A percentile compares a stretch with the other conserved stretches of the same genome.
Evolutionary conservation across 1,284 basidiomycete species (phyloP).

Genomic region (Wallemia ichthyophaga): DNA sequence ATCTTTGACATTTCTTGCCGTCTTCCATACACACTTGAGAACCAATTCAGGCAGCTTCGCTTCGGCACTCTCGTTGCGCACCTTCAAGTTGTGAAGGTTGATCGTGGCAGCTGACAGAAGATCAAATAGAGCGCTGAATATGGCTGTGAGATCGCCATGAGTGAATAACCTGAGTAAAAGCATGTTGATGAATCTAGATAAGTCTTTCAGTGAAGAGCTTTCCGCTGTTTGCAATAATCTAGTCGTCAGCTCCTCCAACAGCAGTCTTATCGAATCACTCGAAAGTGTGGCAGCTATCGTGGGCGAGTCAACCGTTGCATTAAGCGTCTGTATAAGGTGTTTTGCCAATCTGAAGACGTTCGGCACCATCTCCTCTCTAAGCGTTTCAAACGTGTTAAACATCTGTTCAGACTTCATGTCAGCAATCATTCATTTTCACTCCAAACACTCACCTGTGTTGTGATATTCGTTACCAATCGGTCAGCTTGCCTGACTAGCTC

Average conservation of each 20-base stretch:
- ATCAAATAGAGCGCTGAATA: slow-evolving; percentile 58
- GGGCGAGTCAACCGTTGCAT: slow-evolving; percentile 62
- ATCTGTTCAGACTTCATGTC: slow-evolving; percentile 27
- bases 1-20: slow-evolving; percentile 74
- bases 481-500: slow-evolving; percentile 24
- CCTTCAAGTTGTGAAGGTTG: slow-evolving; percentile 43
- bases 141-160: slow-evolving; percentile 61
- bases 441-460: slow-evolving; percentile 3
- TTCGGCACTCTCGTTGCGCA: slow-evolving; percentile 39
- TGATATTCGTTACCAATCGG: slow-evolving; percentile 3
- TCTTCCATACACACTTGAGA: slow-evolving; percentile 94
- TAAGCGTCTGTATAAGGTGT: slow-evolving; percentile 76
- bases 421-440: slow-evolving; percentile 2
- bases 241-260: slow-evolving; percentile 61
- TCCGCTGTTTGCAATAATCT: slow-evolving; percentile 76
- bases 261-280: slow-evolving; percentile 39
- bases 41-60: slow-evolving; percentile 84
- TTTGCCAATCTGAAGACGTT: slow-evolving; percentile 72
- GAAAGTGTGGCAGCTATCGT: slow-evolving; percentile 51
- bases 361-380: slow-evolving; percentile 23
- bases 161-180: slow-evolving; percentile 80
- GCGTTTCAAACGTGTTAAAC: slow-evolving; percentile 55
- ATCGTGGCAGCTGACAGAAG: slow-evolving; percentile 59
- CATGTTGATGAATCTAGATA: slow-evolving; percentile 93
- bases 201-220: slow-evolving; percentile 43